Evolutionary conservation across 78 protist genomes (phyloP).

Genomic region (Bigelowiella natans): DNA sequence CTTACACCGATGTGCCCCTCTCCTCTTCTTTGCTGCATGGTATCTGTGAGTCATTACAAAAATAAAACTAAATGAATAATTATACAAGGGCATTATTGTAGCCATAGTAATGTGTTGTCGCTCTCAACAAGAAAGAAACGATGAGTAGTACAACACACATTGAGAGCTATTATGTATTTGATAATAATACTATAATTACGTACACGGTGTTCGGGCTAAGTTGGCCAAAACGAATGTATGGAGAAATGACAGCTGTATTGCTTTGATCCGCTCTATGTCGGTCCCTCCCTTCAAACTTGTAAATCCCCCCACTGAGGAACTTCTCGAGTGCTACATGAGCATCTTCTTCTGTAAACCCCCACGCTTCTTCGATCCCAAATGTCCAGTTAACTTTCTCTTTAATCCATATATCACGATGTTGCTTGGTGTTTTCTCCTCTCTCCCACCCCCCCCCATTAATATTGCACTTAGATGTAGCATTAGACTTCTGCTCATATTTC

Average conservation of each 20-base stretch:
- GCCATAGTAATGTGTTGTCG: background rate
- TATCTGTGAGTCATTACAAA: conserved; percentile 1
- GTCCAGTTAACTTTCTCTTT: conserved; percentile 6
- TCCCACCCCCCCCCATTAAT: no score
- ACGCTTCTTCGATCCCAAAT: background rate
- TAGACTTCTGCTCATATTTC: no score
- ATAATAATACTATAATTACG: no score
- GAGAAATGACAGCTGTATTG: background rate
- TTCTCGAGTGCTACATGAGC: background rate
- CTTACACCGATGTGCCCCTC: background rate
- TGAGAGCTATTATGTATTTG: no score
- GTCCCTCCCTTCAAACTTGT: background rate
- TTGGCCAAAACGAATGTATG: conserved; percentile 14
- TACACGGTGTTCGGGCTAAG: background rate
- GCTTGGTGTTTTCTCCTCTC: no score
- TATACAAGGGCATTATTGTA: background rate
- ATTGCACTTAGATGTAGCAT: no score
- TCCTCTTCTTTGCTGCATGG: background rate
- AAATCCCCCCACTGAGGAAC: background rate
- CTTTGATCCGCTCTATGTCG: conserved; percentile 6
- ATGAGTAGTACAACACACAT: background rate
- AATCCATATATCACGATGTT: no score
- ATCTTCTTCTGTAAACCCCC: background rate
- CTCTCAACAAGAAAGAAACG: background rate
- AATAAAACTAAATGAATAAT: background rate